phyloP scores from a whole-genome alignment of 2,329 filamentous ascomycete genomes.

The Coniochaeta hoffmannii region DNA sequence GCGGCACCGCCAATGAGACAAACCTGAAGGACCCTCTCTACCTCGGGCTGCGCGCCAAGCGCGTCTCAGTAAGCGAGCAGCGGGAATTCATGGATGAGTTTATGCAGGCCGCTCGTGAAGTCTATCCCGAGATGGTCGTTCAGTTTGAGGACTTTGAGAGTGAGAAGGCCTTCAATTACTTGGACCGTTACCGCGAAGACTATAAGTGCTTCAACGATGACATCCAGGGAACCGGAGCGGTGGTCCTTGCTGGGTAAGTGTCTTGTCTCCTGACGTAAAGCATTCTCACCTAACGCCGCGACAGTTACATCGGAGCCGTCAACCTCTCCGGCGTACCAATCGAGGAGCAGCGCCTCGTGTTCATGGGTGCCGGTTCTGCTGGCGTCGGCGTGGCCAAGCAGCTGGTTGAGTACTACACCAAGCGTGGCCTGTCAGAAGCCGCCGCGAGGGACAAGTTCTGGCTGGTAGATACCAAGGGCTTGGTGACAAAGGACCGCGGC shows the following conservation, averaged over 20 bases:
- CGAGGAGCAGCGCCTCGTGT: conserved; percentile 88
- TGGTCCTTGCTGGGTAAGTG: conserved; percentile 74
- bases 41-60: conserved; percentile 79
- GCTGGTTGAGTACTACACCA: conserved; percentile 93
- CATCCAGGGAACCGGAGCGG: conserved; percentile 93
- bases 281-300: conserved; percentile 43
- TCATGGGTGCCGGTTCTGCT: conserved; percentile 91
- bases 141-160: conserved; percentile 99
- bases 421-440: conserved; percentile 80
- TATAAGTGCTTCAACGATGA: conserved; percentile 99
- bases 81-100: conserved; percentile 94
- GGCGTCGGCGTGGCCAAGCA: conserved; percentile 97
- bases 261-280: not conserved
- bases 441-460: conserved; percentile 89
- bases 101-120: conserved; percentile 82
- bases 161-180: conserved; percentile 79
- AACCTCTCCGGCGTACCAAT: conserved; percentile 79
- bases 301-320: conserved; percentile 60
- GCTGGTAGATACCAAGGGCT: conserved; percentile 93
- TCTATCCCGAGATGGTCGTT: conserved; percentile 61
- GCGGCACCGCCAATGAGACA: conserved; percentile 57
- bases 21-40: conserved; percentile 70
- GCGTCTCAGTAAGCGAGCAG: conserved; percentile 70
- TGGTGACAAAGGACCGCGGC: conserved; percentile 87
- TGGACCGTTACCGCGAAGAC: conserved; percentile 78